Conservation (phyloP, 2,329 filamentous ascomycete genomes). For the Akanthomyces uredinophilus region DNA sequence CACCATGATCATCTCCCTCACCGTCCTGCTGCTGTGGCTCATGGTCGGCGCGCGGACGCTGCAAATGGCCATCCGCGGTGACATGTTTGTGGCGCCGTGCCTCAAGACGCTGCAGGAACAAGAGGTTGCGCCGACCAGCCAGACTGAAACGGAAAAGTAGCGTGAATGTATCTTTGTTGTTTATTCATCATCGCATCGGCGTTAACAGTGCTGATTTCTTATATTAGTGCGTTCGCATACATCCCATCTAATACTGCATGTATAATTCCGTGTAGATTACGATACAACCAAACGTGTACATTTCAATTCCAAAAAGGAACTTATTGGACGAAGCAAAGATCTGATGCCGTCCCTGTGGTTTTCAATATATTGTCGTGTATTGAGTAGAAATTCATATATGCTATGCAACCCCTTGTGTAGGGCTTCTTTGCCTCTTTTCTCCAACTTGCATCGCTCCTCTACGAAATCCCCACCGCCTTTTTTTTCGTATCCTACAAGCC, state of each 20-base stretch:
- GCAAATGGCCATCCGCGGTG: slow-evolving; percentile 33
- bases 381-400: neutral
- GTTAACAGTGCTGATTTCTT: neutral
- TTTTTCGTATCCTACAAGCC: neutral
- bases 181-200: neutral
- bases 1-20: slow-evolving; percentile 36
- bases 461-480: too few relatives aligned
- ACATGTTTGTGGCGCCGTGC: slow-evolving; percentile 43
- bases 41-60: slow-evolving; percentile 36
- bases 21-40: slow-evolving; percentile 38
- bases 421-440: neutral
- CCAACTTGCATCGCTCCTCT: neutral
- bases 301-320: neutral
- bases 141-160: slow-evolving; percentile 25
- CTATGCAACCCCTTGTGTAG: neutral
- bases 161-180: neutral
- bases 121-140: slow-evolving; percentile 21
- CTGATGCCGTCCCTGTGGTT: neutral
- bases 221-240: neutral
- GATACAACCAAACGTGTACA: neutral
- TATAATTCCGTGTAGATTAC: neutral
- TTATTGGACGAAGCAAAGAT: neutral
- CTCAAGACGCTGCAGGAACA: slow-evolving; percentile 34
- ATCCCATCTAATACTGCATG: neutral
- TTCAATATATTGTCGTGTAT: neutral